Evolutionary conservation across 805 yeast genomes (phyloP), one percentile per base, ranked within the genome.

Genomic region (Candida ascalaphidarum): DNA sequence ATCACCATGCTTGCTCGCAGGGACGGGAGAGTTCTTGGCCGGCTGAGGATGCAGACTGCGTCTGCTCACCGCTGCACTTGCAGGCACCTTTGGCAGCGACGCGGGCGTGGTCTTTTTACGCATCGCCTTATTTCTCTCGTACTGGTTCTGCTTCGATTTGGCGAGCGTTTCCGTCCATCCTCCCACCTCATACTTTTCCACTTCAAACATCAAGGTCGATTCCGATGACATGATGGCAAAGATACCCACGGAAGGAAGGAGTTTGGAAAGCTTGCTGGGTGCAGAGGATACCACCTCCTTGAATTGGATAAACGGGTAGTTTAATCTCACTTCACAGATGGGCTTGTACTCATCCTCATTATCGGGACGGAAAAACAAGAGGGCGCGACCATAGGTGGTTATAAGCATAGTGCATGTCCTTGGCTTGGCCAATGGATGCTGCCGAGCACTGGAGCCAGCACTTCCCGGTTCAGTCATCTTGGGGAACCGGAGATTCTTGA

Each of bases 321-420:
- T 58, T 23, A 80, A 48, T 36, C 65, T 65, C 20, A 81, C 61
- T 32, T 78, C 85, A 11, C 67, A 58, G 11, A 65, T 56, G 24
- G 77, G 43, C 32, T 68, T 69, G 41, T 68, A 62, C 31, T 58
- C 68, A 8, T 6, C 8, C 6, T 8, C 8, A 17, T 6, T 7
- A 7, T 6, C 8, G 23, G 52, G 58, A 18, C 66, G 52, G 39
- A 56, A 52, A 35, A 81, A 72, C 1, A 80, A 44, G 33, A 81
- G 49, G 1, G 71, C 74, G 26, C 88, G 58, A 1, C 86, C 89
- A 44, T 66, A 66, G 1, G 74, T 61, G 2, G 88, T 81, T 0
- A 78, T 55, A 10, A 80, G 38, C 33, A 78, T 40, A 2, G 77
- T 65, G 36, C 82, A 66, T 7, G 62, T 58, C 31, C 61, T 50